These are phyloP conservation scores for Daldinia sp. DNA, from an alignment of 2,329 filamentous ascomycete species.

Conservation along the genomic window DNA sequence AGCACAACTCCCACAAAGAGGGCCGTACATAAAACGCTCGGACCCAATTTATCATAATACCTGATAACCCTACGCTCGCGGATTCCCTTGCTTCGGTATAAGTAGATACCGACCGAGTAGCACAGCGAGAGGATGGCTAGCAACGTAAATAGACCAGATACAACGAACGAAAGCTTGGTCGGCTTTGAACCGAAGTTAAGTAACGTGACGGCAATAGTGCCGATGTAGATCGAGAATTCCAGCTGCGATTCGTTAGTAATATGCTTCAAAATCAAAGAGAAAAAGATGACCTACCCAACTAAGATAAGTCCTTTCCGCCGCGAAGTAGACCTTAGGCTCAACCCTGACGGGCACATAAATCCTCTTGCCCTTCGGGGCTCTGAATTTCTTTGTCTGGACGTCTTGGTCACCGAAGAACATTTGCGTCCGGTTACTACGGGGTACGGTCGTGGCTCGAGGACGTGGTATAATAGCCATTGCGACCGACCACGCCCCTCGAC, in stretches of 20 bases:
- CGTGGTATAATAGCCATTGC: constrained; percentile 63
- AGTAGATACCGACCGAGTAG: constrained; percentile 84
- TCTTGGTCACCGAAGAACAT: constrained; percentile 63
- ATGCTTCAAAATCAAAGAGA: neutral
- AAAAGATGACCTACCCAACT: constrained; percentile 74
- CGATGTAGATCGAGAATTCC: constrained; percentile 95
- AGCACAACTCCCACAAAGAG: constrained; percentile 77
- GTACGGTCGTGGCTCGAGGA: constrained; percentile 64
- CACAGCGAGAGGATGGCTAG: constrained; percentile 80
- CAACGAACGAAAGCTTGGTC: constrained; percentile 67
- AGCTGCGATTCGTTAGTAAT: constrained; percentile 63
- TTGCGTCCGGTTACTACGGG: constrained; percentile 62
- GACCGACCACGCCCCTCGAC: constrained; percentile 53
- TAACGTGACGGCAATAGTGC: constrained; percentile 82
- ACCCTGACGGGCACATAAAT: constrained; percentile 96
- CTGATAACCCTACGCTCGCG: constrained; percentile 82
- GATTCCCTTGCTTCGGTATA: constrained; percentile 89
- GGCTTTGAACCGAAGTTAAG: constrained; percentile 78
- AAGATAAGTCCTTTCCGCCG: constrained; percentile 93
- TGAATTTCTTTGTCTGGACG: constrained; percentile 68
- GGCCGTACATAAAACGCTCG: constrained; percentile 76
- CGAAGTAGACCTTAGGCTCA: constrained; percentile 97
- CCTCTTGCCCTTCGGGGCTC: constrained; percentile 82
- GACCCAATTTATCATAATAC: constrained; percentile 91
- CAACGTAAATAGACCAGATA: constrained; percentile 81